These are phyloP conservation scores for Boletus fagicola DNA, from an alignment of 768 basidiomycete genomes.

Conservation along the genomic window DNA sequence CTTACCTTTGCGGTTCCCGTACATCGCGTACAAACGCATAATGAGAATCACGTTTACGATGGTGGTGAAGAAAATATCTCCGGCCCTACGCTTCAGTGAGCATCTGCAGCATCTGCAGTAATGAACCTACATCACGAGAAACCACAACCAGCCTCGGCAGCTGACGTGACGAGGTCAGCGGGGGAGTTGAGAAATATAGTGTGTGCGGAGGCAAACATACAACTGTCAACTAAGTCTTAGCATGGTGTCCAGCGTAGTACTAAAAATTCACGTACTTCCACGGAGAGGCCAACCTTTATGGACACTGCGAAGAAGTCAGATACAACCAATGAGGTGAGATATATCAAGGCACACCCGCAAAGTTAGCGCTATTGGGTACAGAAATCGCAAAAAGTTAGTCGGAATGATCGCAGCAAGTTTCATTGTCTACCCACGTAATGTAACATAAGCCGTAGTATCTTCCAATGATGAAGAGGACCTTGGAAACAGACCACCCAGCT, in stretches of 20 bases:
- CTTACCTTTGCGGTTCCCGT: slow-evolving; percentile 3
- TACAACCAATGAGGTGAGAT: neutral
- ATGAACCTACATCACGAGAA: neutral
- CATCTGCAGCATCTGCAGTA: neutral
- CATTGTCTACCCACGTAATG: neutral
- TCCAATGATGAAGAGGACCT: slow-evolving; percentile 3
- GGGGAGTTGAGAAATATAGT: neutral
- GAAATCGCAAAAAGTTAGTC: neutral
- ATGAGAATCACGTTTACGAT: slow-evolving; percentile 3
- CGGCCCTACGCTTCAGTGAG: neutral
- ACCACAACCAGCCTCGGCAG: neutral
- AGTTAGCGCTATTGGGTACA: neutral
- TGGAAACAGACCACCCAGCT: neutral
- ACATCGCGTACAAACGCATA: slow-evolving; percentile 4
- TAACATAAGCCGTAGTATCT: slow-evolving; percentile 3
- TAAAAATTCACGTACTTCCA: neutral
- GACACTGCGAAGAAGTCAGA: neutral
- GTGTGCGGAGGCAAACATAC: neutral
- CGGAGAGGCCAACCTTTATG: neutral
- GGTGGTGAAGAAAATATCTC: slow-evolving; percentile 5
- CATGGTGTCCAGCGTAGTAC: neutral
- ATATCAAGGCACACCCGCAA: neutral
- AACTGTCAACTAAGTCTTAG: neutral
- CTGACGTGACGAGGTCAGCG: neutral
- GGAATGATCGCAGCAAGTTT: neutral